Evolutionary conservation across 176 grass and related monocot species (phyloP), one percentile per base, ranked within the genome.

Genomic region (Avena sativa): DNA sequence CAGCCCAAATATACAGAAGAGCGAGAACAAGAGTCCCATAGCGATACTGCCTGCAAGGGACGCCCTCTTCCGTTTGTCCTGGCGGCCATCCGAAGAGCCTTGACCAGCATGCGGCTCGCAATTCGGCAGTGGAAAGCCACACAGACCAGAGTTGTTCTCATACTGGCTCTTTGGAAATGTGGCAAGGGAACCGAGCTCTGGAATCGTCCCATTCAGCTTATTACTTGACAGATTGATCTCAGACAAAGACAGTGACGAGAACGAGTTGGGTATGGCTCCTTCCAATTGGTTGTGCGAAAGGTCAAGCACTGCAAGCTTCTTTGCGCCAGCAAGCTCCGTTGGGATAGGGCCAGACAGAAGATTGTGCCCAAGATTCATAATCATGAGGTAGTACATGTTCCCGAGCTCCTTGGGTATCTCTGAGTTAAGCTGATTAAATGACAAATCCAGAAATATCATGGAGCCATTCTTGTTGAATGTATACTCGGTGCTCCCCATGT

Each of bases 371-470:
- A 98, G 91, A 88, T 98, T 98, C 80, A 98, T 84, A 66, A 98
- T 98, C 95, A 95, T 91, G 81, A 98, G 90, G 81, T 98, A 98
- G 80, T 38, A 98, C 95, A 98, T 93, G 78, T 17, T 79, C 14
- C 95, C 93, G 15, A 98, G 69, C 89, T 98, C 93, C 84, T 90
- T 87, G 0, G 95, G 93, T 83, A 98, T 98, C 48, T 56, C 76
- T 0, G 88, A 94, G n/a, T 89, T 74, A 0, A 98, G 89, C 80
- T 95, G 89, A 89, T 98, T 98, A 48, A 89, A 95, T 8, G 95
- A 98, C 82, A 98, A 91, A 81, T 98, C 95, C 9, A 98, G 86
- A 63, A 98, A 98, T 74, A 98, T 98, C 93, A 98, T 95, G 40
- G 95, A 95, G 34, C 95, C 95, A 78, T 98, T 98, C 80, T 98